phyloP scores from a whole-genome alignment of 2,329 filamentous ascomycete species.

The Colletotrichum cuscutae region DNA sequence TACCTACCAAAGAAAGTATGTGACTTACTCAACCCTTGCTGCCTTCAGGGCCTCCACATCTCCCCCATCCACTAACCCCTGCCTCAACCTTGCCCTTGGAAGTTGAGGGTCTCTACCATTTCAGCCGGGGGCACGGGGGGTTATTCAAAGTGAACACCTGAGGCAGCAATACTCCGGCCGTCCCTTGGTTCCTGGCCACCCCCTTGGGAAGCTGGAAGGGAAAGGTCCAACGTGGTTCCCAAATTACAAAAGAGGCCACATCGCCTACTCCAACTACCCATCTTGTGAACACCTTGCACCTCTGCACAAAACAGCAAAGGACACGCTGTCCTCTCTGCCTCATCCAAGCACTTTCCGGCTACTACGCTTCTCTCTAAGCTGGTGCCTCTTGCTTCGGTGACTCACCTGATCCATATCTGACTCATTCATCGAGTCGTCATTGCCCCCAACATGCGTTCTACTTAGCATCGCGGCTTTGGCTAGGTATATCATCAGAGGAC shows the following conservation, averaged over 20 bases:
- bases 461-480: conserved; percentile 21
- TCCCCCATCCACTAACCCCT: neutral
- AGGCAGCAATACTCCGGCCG: neutral
- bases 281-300: neutral
- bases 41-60: neutral
- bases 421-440: conserved; percentile 40
- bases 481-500: conserved; percentile 45
- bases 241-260: conserved; percentile 38
- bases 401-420: conserved; percentile 34
- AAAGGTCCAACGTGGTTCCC: conserved; percentile 33
- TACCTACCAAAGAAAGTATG: neutral
- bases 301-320: neutral
- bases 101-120: neutral
- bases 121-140: neutral
- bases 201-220: conserved; percentile 13
- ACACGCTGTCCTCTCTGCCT: conserved; percentile 34
- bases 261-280: conserved; percentile 8
- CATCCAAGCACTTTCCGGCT: neutral
- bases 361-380: neutral
- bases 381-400: conserved; percentile 26
- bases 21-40: conserved; percentile 17
- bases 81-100: neutral
- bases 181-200: conserved; percentile 11
- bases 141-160: conserved; percentile 1
- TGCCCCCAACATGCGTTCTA: conserved; percentile 37